Base-by-base conservation (phyloP, 2,329 filamentous ascomycete genomes). In the Ascochyta rabiei region DNA sequence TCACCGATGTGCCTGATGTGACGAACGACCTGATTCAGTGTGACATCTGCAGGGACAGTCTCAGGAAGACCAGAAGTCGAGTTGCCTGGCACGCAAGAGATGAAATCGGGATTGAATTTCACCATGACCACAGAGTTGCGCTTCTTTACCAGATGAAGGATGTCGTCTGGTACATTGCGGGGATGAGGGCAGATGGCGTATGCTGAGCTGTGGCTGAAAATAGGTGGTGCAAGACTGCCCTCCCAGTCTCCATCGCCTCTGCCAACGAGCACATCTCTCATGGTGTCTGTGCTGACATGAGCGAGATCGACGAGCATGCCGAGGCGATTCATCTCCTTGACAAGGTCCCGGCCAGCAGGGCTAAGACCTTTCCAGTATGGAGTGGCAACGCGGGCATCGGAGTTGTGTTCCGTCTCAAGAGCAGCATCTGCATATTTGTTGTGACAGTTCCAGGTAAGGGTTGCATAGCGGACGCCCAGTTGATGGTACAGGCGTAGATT, bases 301-400 rank as follows among this genome's bases (percentile, higher is more conserved):
- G 89, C 84, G 31, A 97, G 81, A 71, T 97, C 93, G 35, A 98
- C 89, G n/a, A 97, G 86, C 87, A 97, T 92, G 23, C 93, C 93
- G 2, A 97, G 80, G 3, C 93, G 85, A 73, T 97, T 98, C 93
- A 98, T 97, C 79, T 98, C 93, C 31, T 81, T 80, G 39, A 98
- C 80, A 0, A 97, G 77, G 12, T 81, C 72, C 46, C 84, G 83
- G 4, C 93, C 93, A 1, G 82, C 81, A 0, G 82, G 79, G 55
- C 89, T 93, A 1, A 98, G 81, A 2, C 93, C 93, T 47, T 82
- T 79, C 84, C 87, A 90, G 51, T 83, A 78, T 0, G 89, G 84
- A 47, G 82, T 79, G 18, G 78, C 77, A 1, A 79, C 69, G 8
- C 56, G 72, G 31, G 60, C 72, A 48, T 67, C 71, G 64, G 60